Conservation (phyloP, 2,329 filamentous ascomycete genomes). For the Cordyceps cicadae region DNA sequence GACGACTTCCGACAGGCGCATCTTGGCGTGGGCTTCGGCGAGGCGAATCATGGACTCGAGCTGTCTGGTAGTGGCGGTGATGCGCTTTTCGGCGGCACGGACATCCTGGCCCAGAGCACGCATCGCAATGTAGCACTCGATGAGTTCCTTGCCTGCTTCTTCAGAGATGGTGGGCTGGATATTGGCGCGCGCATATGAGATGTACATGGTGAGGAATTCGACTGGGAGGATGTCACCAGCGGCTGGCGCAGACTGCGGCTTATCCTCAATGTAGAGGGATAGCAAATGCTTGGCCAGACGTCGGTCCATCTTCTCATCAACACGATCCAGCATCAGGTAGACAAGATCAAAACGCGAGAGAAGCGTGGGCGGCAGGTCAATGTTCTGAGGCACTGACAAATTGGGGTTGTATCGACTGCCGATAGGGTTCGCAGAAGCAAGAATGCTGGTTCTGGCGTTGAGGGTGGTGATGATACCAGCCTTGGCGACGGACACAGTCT, state of each 20-base stretch:
- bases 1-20: constrained; percentile 74
- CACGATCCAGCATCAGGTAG: constrained; percentile 88
- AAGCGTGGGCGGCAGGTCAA: constrained; percentile 89
- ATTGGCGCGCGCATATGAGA: constrained; percentile 85
- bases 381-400: constrained; percentile 92
- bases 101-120: constrained; percentile 84
- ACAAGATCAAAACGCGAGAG: constrained; percentile 95
- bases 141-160: constrained; percentile 74
- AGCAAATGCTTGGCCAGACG: constrained; percentile 86
- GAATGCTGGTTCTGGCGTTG: constrained; percentile 89
- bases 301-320: constrained; percentile 84
- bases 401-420: constrained; percentile 97
- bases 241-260: constrained; percentile 71
- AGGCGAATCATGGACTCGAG: constrained; percentile 98
- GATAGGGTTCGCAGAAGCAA: constrained; percentile 95
- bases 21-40: constrained; percentile 92
- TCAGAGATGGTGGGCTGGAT: constrained; percentile 76
- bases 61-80: constrained; percentile 94
- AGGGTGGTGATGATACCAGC: constrained; percentile 95
- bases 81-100: constrained; percentile 83
- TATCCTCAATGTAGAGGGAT: constrained; percentile 94
- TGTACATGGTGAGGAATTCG: constrained; percentile 93
- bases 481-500: constrained; percentile 78
- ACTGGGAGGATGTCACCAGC: constrained; percentile 76
- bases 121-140: constrained; percentile 87